Evolutionary conservation across 2,329 filamentous ascomycete species (phyloP).

Genomic region (Coniochaeta sp.): DNA sequence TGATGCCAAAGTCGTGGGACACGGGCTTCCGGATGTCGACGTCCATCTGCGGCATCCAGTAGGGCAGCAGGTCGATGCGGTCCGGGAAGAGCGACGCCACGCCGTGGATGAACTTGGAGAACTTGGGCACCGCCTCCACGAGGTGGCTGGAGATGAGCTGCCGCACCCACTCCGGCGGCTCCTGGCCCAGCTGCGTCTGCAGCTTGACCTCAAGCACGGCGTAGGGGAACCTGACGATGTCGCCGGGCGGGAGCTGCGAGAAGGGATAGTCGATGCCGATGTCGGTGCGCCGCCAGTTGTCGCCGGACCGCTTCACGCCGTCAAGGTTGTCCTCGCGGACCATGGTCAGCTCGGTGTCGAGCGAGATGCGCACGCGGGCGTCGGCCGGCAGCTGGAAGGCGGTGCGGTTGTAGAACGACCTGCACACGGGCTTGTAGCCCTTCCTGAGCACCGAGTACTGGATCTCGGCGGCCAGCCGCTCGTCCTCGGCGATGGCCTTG

Average conservation of each 20-base stretch:
- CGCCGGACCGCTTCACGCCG: constrained; percentile 64
- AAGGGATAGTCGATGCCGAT: constrained; percentile 97
- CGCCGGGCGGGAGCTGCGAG: constrained; percentile 74
- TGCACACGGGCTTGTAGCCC: constrained; percentile 79
- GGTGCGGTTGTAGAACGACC: constrained; percentile 96
- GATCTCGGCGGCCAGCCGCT: constrained; percentile 82
- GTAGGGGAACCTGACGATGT: constrained; percentile 89
- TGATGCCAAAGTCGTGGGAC: constrained; percentile 85
- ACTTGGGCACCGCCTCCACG: constrained; percentile 98
- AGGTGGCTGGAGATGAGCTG: constrained; percentile 89
- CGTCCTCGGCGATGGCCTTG: constrained; percentile 84
- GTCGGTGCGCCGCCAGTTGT: constrained; percentile 95
- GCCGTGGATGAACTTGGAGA: constrained; percentile 98
- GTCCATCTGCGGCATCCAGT: constrained; percentile 98
- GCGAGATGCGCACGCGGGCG: constrained; percentile 88
- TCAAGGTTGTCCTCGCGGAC: constrained; percentile 91
- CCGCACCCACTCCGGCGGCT: constrained; percentile 93
- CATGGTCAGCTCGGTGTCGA: constrained; percentile 96
- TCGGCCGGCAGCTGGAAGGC: constrained; percentile 97
- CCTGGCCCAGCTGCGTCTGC: constrained; percentile 90
- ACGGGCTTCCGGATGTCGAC: constrained; percentile 92
- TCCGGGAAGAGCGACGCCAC: constrained; percentile 80
- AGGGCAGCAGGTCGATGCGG: constrained; percentile 83
- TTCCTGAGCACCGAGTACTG: constrained; percentile 90
- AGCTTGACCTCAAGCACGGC: constrained; percentile 96